Base-by-base conservation (phyloP, 176 grass and related monocot genomes). In the Hyparrhenia diplandra region DNA sequence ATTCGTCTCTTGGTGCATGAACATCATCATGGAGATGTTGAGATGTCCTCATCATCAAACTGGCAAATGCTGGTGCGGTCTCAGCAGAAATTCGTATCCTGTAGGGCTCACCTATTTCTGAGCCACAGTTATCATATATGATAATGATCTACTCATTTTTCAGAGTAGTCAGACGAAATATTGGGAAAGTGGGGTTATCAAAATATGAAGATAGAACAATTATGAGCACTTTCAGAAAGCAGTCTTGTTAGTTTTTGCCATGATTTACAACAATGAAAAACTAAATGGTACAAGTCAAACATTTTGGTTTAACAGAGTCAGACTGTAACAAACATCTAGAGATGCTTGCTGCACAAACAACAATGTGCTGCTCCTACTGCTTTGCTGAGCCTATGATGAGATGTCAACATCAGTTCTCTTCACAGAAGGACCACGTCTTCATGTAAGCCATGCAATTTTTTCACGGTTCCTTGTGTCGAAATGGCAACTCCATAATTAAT, bases 401-500 rank as follows among this genome's bases (percentile, higher is more conserved):
- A 73, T 88, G 74, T 80, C 81, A 69, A 31, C 52, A 51, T 80
- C 31, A 68, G 5, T 62, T 80, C 2, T 25, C 52, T 49, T 80
- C 30, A 51, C 28, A 74, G 62, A 85, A 73, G 49, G 31, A 78
- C 13, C 24, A 60, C n/a, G 40, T 54, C 32, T 59, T 27, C 23
- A 84, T 62, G 69, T 4, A 42, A 32, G 24, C 20, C 66, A 41
- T 75, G 61, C 11, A n/a, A n/a, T 58, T 63, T 32, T 43, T 78
- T 65, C 42, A 25, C 1, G 2, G 35, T 47, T 74, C 58, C 31
- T 80, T 80, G 59, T 25, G 35, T n/a, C n/a, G 37, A 85, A 59
- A 69, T 32, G 17, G 3, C 61, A 13, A 3, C 13, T 28, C 74
- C 14, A 34, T 37, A 74, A 68, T 46, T 75, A 25, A 47, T 37